Percentiles rank a stretch among this genome's conserved stretches.
These are phyloP conservation scores for Eragrostis nindensis DNA, from an alignment of 176 grass and related monocot genomes.

Conservation along the genomic window DNA sequence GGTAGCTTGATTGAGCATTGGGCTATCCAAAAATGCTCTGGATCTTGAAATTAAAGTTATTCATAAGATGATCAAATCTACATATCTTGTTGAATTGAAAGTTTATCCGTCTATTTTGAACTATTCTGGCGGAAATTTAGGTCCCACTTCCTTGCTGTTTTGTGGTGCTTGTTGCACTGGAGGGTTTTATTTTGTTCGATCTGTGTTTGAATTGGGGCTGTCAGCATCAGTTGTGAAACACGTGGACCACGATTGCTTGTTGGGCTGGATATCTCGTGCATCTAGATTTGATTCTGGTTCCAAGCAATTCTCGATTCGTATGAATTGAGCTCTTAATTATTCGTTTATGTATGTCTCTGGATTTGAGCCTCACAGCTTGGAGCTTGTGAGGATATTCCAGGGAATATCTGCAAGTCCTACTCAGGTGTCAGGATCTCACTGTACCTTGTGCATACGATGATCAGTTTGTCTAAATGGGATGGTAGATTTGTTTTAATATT, in stretches of 20 bases:
- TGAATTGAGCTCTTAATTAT: neutral
- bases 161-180: conserved; percentile 15
- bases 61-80: neutral
- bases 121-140: neutral
- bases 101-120: neutral
- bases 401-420: neutral
- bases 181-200: conserved; percentile 23
- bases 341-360: neutral
- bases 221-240: conserved; percentile 33
- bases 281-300: conserved; percentile 15
- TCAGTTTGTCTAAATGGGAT: neutral
- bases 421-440: neutral
- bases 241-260: conserved; percentile 18
- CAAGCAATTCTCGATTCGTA: neutral
- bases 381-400: conserved; percentile 33
- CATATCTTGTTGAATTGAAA: neutral
- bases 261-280: conserved; percentile 32
- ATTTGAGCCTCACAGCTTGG: neutral
- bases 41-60: conserved; percentile 17
- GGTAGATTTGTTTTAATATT: neutral
- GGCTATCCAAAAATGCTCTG: neutral
- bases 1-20: conserved; percentile 12
- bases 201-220: conserved; percentile 35
- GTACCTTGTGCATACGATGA: neutral
- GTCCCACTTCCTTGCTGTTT: neutral